Conservation (phyloP, 169 alveolate genomes). For the Perkinsus chesapeaki region DNA sequence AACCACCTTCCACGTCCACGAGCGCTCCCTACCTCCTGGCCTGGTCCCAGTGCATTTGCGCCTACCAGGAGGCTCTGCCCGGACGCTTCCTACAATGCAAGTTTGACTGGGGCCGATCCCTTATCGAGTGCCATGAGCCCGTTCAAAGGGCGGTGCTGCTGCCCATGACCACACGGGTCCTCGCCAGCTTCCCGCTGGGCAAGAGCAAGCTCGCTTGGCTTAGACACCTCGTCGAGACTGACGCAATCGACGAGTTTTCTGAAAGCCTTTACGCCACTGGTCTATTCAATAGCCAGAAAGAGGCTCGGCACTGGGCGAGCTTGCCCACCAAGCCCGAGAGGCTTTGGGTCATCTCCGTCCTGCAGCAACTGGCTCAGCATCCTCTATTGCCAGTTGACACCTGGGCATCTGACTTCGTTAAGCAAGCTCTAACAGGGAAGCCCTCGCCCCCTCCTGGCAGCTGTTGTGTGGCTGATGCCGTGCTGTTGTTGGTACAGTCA, state of each 20-base stretch:
- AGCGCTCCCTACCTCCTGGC: background rate
- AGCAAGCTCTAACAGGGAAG: background rate
- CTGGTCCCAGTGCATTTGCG: conserved; percentile 1
- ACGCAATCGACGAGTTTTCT: background rate
- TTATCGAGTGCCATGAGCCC: background rate
- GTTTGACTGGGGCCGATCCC: background rate
- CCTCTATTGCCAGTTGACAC: background rate
- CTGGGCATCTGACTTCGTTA: background rate
- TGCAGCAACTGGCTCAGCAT: background rate
- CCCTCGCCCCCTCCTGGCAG: background rate
- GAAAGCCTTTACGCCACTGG: background rate
- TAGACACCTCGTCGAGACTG: background rate
- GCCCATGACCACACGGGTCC: background rate
- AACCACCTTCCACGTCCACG: background rate
- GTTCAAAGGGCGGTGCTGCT: background rate
- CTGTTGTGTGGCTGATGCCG: background rate
- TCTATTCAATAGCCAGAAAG: background rate
- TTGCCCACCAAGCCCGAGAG: background rate
- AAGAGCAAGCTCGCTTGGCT: background rate
- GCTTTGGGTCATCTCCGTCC: background rate
- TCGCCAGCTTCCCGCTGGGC: background rate
- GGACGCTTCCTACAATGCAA: background rate
- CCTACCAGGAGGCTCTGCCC: background rate
- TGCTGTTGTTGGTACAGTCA: background rate
- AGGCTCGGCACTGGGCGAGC: background rate